Percentiles rank a stretch among this genome's conserved stretches.
Evolutionary conservation across 2,329 filamentous ascomycete species (phyloP).

Genomic region (Pseudogymnoascus sp.): DNA sequence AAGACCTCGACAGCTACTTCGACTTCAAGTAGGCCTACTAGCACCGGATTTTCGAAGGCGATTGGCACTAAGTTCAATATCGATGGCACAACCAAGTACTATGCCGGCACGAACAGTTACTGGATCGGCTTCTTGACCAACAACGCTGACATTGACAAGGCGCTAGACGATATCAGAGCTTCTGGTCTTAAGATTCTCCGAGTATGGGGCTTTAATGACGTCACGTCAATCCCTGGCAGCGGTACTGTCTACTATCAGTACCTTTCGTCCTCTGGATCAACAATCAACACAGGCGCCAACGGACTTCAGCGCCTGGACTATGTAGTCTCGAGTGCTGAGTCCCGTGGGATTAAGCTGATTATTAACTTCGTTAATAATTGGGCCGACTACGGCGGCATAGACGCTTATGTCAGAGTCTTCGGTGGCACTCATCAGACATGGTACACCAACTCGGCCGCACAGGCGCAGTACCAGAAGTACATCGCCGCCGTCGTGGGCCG

Average conservation of each 20-base stretch:
- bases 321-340: constrained; percentile 54
- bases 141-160: constrained; percentile 48
- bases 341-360: constrained; percentile 55
- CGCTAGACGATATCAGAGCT: constrained; percentile 41
- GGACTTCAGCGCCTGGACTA: constrained; percentile 60
- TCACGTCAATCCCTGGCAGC: constrained; percentile 35
- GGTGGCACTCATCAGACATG: constrained; percentile 47
- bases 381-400: constrained; percentile 61
- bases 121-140: constrained; percentile 50
- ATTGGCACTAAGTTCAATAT: constrained; percentile 35
- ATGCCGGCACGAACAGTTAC: constrained; percentile 44
- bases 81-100: constrained; percentile 43
- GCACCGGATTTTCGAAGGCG: constrained; percentile 22
- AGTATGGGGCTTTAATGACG: constrained; percentile 60
- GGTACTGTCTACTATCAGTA: constrained; percentile 41
- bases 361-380: constrained; percentile 65
- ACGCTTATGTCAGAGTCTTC: constrained; percentile 50
- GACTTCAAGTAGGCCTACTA: constrained; percentile 13
- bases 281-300: constrained; percentile 58
- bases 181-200: constrained; percentile 55
- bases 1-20: constrained; percentile 13
- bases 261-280: constrained; percentile 41
- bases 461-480: constrained; percentile 54
- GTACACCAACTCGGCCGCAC: constrained; percentile 49
- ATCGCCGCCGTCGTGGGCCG: constrained; percentile 53